These are phyloP conservation scores for Neofusicoccum umdonicola DNA, from an alignment of 2,329 filamentous ascomycete species.

Conservation along the genomic window DNA sequence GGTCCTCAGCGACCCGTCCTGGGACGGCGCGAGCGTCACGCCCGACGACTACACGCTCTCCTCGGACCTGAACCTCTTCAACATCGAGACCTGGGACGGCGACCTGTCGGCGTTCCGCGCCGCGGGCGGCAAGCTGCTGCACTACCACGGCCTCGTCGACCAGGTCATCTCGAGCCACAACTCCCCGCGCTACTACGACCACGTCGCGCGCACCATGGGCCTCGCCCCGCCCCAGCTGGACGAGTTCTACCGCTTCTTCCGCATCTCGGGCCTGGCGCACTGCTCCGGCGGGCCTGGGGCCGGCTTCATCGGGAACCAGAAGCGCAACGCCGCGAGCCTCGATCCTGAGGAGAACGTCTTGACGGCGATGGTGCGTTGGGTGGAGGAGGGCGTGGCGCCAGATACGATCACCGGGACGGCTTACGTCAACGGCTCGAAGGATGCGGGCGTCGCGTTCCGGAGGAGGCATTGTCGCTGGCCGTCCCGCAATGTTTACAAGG, in stretches of 20 bases:
- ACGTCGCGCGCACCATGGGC: conserved; percentile 45
- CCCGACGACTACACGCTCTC: conserved; percentile 38
- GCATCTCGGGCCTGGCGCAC: conserved; percentile 52
- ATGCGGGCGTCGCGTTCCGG: conserved; percentile 18
- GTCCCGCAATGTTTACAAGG: conserved; percentile 32
- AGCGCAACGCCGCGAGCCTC: conserved; percentile 23
- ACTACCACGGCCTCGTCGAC: conserved; percentile 47
- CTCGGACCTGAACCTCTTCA: conserved; percentile 34
- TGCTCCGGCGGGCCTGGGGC: conserved; percentile 51
- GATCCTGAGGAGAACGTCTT: conserved; percentile 46
- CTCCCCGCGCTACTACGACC: conserved; percentile 49
- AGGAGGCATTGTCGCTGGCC: conserved; percentile 36
- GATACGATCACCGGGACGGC: conserved; percentile 36
- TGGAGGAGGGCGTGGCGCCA: conserved; percentile 43
- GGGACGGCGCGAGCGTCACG: conserved; percentile 40
- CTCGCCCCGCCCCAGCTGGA: conserved; percentile 35
- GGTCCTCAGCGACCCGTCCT: conserved; percentile 46
- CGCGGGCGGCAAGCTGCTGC: conserved; percentile 46
- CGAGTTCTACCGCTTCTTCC: conserved; percentile 51
- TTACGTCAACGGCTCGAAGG: conserved; percentile 23
- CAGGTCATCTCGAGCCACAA: conserved; percentile 45
- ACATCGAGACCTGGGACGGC: conserved; percentile 42
- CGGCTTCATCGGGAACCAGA: conserved; percentile 30
- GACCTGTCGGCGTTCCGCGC: conserved; percentile 36
- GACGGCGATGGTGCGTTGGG: conserved; percentile 49